These are phyloP conservation scores for Botrytis sinoallii DNA, from an alignment of 2,329 filamentous ascomycete species.

Conservation along the genomic window DNA sequence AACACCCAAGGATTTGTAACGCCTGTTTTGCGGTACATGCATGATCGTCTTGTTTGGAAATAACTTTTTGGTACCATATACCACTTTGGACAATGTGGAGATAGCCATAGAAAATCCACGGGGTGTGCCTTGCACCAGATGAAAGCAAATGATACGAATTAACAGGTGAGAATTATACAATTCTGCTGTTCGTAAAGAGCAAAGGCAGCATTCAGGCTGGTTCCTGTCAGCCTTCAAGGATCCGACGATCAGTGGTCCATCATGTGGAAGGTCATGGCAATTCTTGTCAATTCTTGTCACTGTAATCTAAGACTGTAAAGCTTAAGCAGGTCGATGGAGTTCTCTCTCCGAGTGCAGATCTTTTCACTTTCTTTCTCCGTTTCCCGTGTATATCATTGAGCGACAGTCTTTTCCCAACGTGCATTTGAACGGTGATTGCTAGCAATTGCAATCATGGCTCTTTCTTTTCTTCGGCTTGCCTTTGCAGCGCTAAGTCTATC, in stretches of 20 bases:
- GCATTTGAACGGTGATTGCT: not conserved
- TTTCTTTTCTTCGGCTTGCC: constrained; percentile 2
- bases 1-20: not conserved
- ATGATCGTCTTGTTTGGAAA: constrained; percentile 2
- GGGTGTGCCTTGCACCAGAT: not conserved
- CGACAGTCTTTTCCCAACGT: not conserved
- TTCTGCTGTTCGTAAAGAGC: not conserved
- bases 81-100: constrained; percentile 9
- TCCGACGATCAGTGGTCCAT: constrained; percentile 8
- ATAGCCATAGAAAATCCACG: not conserved
- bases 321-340: constrained; percentile 1
- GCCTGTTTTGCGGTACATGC: not conserved
- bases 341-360: not conserved
- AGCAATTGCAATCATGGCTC: constrained; percentile 5
- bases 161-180: constrained; percentile 11
- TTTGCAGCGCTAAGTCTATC: not conserved
- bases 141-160: not conserved
- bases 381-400: constrained; percentile 10
- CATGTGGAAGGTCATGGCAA: not conserved
- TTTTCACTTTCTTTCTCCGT: not conserved
- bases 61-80: constrained; percentile 4
- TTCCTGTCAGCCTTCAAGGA: constrained; percentile 14
- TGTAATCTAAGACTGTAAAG: not conserved
- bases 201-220: not conserved
- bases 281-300: constrained; percentile 15